Evolutionary conservation across 2,329 filamentous ascomycete genomes (phyloP), one percentile per base, ranked within the genome.

Genomic region (Didymosphaeria variabile): DNA sequence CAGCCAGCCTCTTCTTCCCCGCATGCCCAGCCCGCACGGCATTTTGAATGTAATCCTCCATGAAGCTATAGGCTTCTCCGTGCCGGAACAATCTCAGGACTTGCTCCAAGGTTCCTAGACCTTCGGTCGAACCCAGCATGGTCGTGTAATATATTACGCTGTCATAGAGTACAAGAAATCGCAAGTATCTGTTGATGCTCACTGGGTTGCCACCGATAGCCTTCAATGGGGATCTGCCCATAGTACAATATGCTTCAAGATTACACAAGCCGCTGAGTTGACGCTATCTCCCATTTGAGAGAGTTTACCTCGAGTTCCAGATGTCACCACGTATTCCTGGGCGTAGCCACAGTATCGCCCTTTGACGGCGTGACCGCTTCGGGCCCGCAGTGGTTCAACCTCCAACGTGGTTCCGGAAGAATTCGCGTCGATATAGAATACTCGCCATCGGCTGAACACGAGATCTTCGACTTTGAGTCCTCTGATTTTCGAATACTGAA

Each of bases 41-140:
- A 2, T 40, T n/a, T 40, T 52, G 32, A 52, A 52, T 40, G 49
- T 40, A 38, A 52, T n/a, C 12, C 38, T 52, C n/a, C 19, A 26
- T 52, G 49, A 40, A 26, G 49, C 10, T 40, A 9, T 9, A 38
- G 49, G 49, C n/a, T 12, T 52, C n/a, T 52, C 49, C 17, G 6
- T 12, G 32, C 19, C 9, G n/a, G 10, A 21, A 19, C 7, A 40
- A 2, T 23, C 23, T n/a, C 34, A 52, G 8, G n/a, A 38, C 9
- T 21, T 38, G 10, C 23, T 23, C 9, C 7, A 32, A 23, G 12
- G 31, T 32, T n/a, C 19, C 31, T 3, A 34, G 32, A 36, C 2
- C 31, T 26, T 26, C 32, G 19, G 23, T 51, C 17, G 12, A 51
- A 5, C 19, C 9, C 21, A 36, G 15, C 17, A 7, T 36, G 17